A percentile compares a stretch with the other conserved stretches of the same genome.
Evolutionary conservation across 2,329 filamentous ascomycete species (phyloP).

Genomic region (Verticillium tricorpus): DNA sequence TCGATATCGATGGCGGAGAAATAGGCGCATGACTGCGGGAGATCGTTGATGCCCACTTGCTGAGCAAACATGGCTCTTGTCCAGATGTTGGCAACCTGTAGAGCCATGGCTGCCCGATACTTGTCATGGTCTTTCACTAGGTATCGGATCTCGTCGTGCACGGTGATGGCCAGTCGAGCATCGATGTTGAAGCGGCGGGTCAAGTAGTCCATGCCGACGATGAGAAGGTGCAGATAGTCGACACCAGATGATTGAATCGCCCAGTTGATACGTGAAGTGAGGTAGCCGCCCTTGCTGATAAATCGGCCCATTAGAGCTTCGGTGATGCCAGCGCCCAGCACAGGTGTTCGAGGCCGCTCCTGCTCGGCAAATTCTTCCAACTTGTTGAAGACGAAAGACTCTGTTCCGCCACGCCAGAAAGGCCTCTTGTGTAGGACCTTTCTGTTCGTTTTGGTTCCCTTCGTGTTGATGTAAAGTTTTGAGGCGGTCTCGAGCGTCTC

Average conservation of each 20-base stretch:
- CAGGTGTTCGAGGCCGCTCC: conserved; percentile 82
- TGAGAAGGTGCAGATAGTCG: conserved; percentile 91
- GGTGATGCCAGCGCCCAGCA: conserved; percentile 91
- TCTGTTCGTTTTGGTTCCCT: conserved; percentile 78
- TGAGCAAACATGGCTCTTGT: conserved; percentile 96
- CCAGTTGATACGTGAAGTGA: conserved; percentile 98
- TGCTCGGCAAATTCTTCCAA: conserved; percentile 97
- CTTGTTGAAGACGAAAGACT: conserved; percentile 97
- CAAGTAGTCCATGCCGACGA: conserved; percentile 92
- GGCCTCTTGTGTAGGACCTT: conserved; percentile 66
- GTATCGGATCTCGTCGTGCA: conserved; percentile 97
- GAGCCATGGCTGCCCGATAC: conserved; percentile 84
- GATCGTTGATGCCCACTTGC: conserved; percentile 91
- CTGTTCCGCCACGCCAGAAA: conserved; percentile 95
- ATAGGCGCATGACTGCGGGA: conserved; percentile 91
- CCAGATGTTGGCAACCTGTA: conserved; percentile 94
- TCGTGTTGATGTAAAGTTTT: conserved; percentile 82
- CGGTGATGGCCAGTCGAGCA: conserved; percentile 84
- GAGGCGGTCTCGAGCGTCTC: conserved; percentile 73
- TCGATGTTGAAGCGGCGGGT: conserved; percentile 78
- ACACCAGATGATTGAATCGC: conserved; percentile 97
- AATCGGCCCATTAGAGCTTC: conserved; percentile 88
- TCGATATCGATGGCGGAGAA: conserved; percentile 96
- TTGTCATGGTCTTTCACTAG: conserved; percentile 80
- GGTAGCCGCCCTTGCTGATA: conserved; percentile 83